Conservation (phyloP, 495 filamentous ascomycete species). For the Elaphomyces granulatus region DNA sequence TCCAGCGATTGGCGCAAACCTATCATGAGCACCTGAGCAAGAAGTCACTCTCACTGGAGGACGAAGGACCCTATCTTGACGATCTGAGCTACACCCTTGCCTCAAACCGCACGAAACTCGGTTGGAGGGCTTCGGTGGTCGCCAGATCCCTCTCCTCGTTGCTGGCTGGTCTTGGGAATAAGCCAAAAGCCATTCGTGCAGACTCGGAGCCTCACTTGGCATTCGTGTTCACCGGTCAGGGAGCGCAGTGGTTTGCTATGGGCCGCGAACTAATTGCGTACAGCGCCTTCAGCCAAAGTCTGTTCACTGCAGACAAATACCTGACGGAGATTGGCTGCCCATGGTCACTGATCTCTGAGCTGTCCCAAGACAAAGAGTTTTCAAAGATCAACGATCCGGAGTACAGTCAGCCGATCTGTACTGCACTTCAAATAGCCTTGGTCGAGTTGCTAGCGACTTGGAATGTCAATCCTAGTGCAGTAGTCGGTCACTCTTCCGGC, state of each 20-base stretch:
- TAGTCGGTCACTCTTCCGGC: constrained; percentile 49
- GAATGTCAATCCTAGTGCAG: constrained; percentile 29
- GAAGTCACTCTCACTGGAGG: neutral
- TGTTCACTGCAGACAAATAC: neutral
- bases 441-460: constrained; percentile 31
- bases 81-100: constrained; percentile 1
- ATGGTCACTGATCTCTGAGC: constrained; percentile 17
- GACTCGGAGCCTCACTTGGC: constrained; percentile 1
- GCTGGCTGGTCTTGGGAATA: too few species aligned
- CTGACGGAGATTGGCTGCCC: neutral
- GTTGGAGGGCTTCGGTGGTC: constrained; percentile 1
- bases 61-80: neutral
- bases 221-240: constrained; percentile 24
- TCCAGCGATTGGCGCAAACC: neutral
- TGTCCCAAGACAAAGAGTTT: constrained; percentile 2
- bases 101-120: neutral
- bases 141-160: too few species aligned
- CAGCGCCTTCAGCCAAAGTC: neutral
- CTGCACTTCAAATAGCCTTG: constrained; percentile 38
- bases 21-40: neutral
- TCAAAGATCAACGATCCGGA: constrained; percentile 11
- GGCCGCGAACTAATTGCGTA: constrained; percentile 5
- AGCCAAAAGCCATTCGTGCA: neutral
- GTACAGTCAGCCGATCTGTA: constrained; percentile 28
- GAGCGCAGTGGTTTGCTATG: constrained; percentile 10